phyloP scores from a whole-genome alignment of 176 grass and related monocot species.

The Bolboschoenus planiculmis region DNA sequence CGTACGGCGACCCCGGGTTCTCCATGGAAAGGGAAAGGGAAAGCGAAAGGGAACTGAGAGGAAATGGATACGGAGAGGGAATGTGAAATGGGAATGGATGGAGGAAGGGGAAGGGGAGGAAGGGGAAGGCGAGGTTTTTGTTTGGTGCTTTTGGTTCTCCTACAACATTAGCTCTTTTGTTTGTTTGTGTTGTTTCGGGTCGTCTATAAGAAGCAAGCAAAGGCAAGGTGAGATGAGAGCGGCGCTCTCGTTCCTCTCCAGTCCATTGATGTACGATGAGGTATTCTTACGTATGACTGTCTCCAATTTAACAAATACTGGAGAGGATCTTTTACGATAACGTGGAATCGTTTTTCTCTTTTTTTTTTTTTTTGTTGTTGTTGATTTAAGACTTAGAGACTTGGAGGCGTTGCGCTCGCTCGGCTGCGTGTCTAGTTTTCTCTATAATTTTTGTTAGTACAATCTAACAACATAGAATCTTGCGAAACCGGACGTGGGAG shows the following conservation, averaged over 20 bases:
- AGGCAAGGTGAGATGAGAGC: not conserved
- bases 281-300: too few relatives aligned
- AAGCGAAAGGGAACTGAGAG: not conserved
- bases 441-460: not conserved
- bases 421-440: not conserved
- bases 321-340: not conserved
- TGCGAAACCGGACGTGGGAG: too few relatives aligned
- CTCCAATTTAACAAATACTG: not conserved
- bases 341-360: not conserved
- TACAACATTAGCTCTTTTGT: conserved; percentile 14
- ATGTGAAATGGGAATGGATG: not conserved
- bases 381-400: not conserved
- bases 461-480: not conserved
- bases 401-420: not conserved
- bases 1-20: conserved; percentile 66
- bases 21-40: conserved; percentile 41
- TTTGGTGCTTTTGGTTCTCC: conserved; percentile 4
- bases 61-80: not conserved
- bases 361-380: too few relatives aligned
- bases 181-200: conserved; percentile 9
- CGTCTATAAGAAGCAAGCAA: conserved; percentile 5
- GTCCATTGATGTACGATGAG: not conserved
- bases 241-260: not conserved
- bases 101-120: too few relatives aligned
- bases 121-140: not conserved